Evolutionary conservation across 176 grass and related monocot species (phyloP), one percentile per base, ranked within the genome.

Genomic region (Rhynchospora pubera): DNA sequence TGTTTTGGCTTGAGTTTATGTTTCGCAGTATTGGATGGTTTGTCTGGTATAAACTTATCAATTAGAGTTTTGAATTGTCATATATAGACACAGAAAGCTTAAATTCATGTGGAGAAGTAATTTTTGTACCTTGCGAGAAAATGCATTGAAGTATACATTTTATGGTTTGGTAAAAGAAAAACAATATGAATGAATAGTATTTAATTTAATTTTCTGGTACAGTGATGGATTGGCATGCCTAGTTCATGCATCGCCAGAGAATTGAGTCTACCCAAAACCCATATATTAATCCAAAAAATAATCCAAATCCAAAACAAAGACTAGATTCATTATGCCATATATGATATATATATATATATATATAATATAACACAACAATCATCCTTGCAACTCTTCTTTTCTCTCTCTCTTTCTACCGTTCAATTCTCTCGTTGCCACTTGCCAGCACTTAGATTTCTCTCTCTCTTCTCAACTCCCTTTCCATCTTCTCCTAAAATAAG

Each of bases 401-500:
- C 44, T 59, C 39, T 86, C 51, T 81, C n/a, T 62, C 8, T 86
- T 34, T 72, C 84, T 24, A 71, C 77, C 84, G 28, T 81, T 81
- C 76, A 86, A 61, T 81, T 53, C 30, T 70, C 63, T 39, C 63
- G 18, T 81, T 77, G 78, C 58, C 55, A 42, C 18, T 81, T 77
- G 78, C 58, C 55, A 42, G 58, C 76, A 60, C 53, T 69, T 39
- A 28, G 34, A 39, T 39, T 39, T 48, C 58, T 75, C 21, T 62
- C 62, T 28, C 21, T 62, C 62, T 28, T 28, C 48, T 11, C 9
- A 43, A n/a, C 12, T 74, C 68, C 46, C 81, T 61, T 39, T 39
- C 34, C 53, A 24, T 9, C 12, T 72, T 57, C 44, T 83, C 28
- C 85, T 75, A 88, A 72, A 53, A 73, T 84, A 84, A 84, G 82